phyloP scores from a whole-genome alignment of 1,284 basidiomycete species.

The Meripilus lineatus region DNA sequence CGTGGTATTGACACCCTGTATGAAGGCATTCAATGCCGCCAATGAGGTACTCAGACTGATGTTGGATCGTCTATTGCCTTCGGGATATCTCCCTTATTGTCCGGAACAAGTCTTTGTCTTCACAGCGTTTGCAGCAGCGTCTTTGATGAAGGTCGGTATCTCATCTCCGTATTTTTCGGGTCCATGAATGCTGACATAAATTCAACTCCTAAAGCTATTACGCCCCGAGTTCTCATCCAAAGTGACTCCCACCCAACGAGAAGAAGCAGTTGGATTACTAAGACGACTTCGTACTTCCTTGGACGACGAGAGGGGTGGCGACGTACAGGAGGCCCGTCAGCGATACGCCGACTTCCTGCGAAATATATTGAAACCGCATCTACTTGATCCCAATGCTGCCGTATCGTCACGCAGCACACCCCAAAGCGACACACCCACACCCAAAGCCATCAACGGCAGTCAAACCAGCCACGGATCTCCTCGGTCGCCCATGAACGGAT shows the following conservation, averaged over 20 bases:
- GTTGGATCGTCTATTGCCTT: constrained; percentile 24
- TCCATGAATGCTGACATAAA: background rate
- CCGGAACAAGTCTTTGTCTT: constrained; percentile 39
- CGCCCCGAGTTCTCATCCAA: background rate
- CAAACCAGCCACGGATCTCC: too few relatives aligned
- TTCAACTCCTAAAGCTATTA: background rate
- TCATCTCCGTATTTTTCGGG: background rate
- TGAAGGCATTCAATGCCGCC: constrained; percentile 26
- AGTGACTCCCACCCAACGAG: background rate
- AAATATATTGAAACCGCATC: background rate
- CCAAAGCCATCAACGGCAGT: too few relatives aligned
- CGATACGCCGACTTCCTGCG: background rate
- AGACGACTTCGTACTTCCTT: background rate
- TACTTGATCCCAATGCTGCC: too few relatives aligned
- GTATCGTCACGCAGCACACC: too few relatives aligned
- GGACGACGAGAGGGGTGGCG: background rate
- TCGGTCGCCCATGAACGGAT: too few relatives aligned
- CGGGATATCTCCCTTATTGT: constrained; percentile 32
- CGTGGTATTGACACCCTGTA: constrained; percentile 20
- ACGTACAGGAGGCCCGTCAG: background rate
- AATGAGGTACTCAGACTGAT: constrained; percentile 27
- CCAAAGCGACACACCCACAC: too few relatives aligned
- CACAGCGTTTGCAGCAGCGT: constrained; percentile 37
- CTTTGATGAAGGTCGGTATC: constrained; percentile 27
- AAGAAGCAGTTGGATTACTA: background rate